These are phyloP conservation scores for Lophiotrema nucula DNA, from an alignment of 495 filamentous ascomycete species.

Conservation along the genomic window DNA sequence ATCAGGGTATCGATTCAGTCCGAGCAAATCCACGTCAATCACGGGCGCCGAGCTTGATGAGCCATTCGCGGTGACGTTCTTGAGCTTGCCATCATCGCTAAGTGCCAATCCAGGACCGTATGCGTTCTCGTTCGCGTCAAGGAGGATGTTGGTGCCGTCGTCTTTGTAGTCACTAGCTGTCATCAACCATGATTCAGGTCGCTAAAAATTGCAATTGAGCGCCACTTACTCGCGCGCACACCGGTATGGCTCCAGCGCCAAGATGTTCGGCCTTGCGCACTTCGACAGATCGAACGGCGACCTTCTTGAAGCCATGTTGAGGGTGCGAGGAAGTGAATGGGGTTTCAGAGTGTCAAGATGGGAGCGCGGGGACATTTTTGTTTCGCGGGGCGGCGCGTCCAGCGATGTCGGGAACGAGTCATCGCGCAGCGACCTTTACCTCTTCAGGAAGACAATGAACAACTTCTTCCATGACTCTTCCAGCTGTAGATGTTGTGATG, in stretches of 20 bases:
- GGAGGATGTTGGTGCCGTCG: slow-evolving; percentile 91
- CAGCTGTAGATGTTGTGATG: too few species aligned
- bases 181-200: slow-evolving; percentile 34
- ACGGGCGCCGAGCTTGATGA: slow-evolving; percentile 38
- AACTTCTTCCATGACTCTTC: too few species aligned
- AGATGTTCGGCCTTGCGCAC: slow-evolving; percentile 45
- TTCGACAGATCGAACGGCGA: slow-evolving; percentile 31
- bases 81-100: slow-evolving; percentile 47
- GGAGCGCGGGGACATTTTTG: slow-evolving; percentile 11
- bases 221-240: slow-evolving; percentile 44
- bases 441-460: too few species aligned
- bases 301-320: slow-evolving; percentile 14
- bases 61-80: slow-evolving; percentile 32
- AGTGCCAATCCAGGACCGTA: slow-evolving; percentile 73
- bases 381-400: slow-evolving; percentile 10
- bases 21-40: slow-evolving; percentile 63
- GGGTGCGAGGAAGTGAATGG: neutral
- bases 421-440: neutral
- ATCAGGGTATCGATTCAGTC: slow-evolving; percentile 92
- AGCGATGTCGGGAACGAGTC: slow-evolving; percentile 22
- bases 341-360: too few species aligned
- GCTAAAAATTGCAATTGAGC: slow-evolving; percentile 18
- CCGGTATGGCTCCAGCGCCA: slow-evolving; percentile 44
- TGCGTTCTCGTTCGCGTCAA: slow-evolving; percentile 98
- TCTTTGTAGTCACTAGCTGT: slow-evolving; percentile 91